Evolutionary conservation across 306 rosid species (phyloP), one percentile per base, ranked within the genome.

Genomic region (Vachellia collinsii): DNA sequence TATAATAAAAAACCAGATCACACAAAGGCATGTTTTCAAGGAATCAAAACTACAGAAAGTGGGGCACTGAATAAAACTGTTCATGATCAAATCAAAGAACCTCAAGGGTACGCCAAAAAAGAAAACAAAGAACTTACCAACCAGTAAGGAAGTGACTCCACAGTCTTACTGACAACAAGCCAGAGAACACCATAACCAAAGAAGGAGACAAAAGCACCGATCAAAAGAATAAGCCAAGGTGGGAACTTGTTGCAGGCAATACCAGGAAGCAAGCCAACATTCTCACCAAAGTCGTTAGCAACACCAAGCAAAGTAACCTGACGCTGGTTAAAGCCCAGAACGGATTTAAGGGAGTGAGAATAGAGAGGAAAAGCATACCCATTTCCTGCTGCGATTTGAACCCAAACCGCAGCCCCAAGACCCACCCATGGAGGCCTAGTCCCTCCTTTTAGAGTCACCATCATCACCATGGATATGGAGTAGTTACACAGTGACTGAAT

Each of bases 391-490:
- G 92, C 97, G 14, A 93, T 89, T 48, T 89, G 93, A 19, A 89
- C 88, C 94, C 97, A 93, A 2, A 88, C 93, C 0, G 92, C 85
- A 0, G 93, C 97, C 65, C 88, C 97, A 4, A 93, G 70, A 0
- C 94, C 90, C 79, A 93, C 97, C 97, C 97, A 93, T 37, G 97
- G 97, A 17, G 97, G 97, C 4, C 97, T 74, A 3, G 90, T 84
- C 5, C 97, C 97, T 79, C 75, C 91, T 72, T 93, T 91, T 22
- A 89, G 47, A 0, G 46, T 85, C 79, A 46, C 80, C 97, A 89
- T 82, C 25, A 20, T 29, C 34, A 29, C 34, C 34, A 29, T 29
- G 34, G 34, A 29, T 29, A 29, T 29, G 34, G 53, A 48, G 0
- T 48, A 46, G 16, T 46, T 11, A 11, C 50, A 3, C 14, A 48